A percentile compares a stretch with the other conserved stretches of the same genome.
Conservation (phyloP, 2,329 filamentous ascomycete species). For the Xylaria sp. region DNA sequence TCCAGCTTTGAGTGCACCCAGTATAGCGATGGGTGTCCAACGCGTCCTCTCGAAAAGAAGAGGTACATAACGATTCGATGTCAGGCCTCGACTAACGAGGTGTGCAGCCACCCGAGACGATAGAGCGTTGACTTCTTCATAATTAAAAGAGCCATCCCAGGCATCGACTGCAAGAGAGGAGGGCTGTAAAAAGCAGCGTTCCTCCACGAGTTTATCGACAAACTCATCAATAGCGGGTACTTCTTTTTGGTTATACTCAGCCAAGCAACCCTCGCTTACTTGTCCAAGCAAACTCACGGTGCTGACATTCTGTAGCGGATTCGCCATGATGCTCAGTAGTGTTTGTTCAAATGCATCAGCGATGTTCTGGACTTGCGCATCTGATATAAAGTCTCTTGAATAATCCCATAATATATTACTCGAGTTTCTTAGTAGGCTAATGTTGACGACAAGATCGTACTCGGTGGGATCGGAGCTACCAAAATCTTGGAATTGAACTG, state of each 20-base stretch:
- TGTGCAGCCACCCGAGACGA: constrained; percentile 1
- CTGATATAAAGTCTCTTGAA: neutral
- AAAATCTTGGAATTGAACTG: constrained; percentile 1
- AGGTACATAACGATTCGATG: constrained; percentile 23
- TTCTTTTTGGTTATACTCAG: neutral
- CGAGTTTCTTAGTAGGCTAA: neutral
- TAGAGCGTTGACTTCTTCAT: neutral
- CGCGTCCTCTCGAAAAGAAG: constrained; percentile 34
- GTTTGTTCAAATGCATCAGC: constrained; percentile 17
- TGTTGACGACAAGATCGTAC: constrained; percentile 16
- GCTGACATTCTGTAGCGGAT: neutral
- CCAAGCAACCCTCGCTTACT: neutral
- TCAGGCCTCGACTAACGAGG: constrained; percentile 8
- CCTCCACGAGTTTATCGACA: constrained; percentile 15
- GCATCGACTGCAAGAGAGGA: constrained; percentile 2
- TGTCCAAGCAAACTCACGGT: constrained; percentile 1
- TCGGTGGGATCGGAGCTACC: neutral
- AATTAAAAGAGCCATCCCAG: constrained; percentile 22
- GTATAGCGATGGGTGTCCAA: constrained; percentile 28
- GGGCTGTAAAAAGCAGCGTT: constrained; percentile 10
- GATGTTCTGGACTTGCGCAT: constrained; percentile 11
- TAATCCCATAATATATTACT: constrained; percentile 16
- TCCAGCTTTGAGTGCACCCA: constrained; percentile 38
- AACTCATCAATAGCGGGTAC: neutral
- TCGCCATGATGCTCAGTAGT: constrained; percentile 6